Conservation (phyloP, 495 filamentous ascomycete genomes). For the Immersiella caudata region DNA sequence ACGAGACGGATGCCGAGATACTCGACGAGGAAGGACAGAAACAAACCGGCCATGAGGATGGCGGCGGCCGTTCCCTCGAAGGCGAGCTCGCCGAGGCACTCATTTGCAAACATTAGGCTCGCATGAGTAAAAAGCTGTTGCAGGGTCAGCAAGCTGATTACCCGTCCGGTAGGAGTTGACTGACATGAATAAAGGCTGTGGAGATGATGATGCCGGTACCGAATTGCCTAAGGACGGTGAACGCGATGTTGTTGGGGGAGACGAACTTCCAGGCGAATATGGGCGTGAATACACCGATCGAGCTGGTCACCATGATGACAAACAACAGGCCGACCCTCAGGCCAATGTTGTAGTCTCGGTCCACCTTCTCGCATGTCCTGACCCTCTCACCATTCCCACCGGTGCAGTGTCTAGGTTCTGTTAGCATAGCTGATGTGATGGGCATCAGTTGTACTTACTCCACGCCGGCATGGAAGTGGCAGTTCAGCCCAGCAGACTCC, state of each 20-base stretch:
- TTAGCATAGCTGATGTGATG: not conserved
- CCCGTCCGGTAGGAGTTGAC: slow-evolving; percentile 17
- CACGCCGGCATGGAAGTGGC: slow-evolving; percentile 69
- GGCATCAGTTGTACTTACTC: slow-evolving; percentile 47
- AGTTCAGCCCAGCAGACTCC: slow-evolving; percentile 39
- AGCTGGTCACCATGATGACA: slow-evolving; percentile 42
- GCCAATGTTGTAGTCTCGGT: slow-evolving; percentile 60
- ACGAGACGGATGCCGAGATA: slow-evolving; percentile 58
- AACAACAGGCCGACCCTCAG: slow-evolving; percentile 65
- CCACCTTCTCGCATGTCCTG: slow-evolving; percentile 44
- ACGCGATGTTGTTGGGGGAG: slow-evolving; percentile 37
- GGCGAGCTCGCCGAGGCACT: slow-evolving; percentile 61
- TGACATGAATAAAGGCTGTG: slow-evolving; percentile 70
- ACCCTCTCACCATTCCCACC: slow-evolving; percentile 29
- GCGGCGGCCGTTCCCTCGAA: slow-evolving; percentile 66
- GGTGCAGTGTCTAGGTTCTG: slow-evolving; percentile 49
- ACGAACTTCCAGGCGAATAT: slow-evolving; percentile 44
- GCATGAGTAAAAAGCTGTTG: slow-evolving; percentile 65
- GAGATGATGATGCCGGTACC: slow-evolving; percentile 74
- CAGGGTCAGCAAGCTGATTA: not conserved
- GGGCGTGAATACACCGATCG: slow-evolving; percentile 45
- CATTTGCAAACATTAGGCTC: slow-evolving; percentile 61
- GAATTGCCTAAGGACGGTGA: slow-evolving; percentile 66
- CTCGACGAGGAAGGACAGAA: slow-evolving; percentile 65
- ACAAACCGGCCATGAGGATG: slow-evolving; percentile 66